Percentiles rank a stretch among this genome's conserved stretches.
These are phyloP conservation scores for Aspergillus olivimuriae DNA, from an alignment of 495 filamentous ascomycete species.

Conservation along the genomic window DNA sequence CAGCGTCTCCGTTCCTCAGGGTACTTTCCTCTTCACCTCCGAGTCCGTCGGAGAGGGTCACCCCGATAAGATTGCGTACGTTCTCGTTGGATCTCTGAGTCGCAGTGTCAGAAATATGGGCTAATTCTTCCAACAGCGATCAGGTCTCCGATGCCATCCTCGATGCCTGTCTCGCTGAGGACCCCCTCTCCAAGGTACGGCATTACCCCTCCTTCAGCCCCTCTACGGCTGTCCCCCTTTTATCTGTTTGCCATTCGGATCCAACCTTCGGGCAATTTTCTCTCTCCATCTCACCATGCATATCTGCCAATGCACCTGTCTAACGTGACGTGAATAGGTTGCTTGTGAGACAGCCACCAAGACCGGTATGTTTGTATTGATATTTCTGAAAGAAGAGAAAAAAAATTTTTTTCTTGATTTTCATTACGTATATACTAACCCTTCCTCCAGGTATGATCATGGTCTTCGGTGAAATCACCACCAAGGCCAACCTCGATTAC, in stretches of 20 bases:
- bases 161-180: constrained; percentile 90
- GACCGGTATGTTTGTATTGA: constrained; percentile 56
- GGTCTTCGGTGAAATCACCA: constrained; percentile 99
- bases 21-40: constrained; percentile 97
- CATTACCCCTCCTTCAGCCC: neutral
- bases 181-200: constrained; percentile 86
- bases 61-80: constrained; percentile 91
- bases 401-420: neutral
- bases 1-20: constrained; percentile 49
- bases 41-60: constrained; percentile 98
- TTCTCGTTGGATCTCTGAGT: constrained; percentile 11
- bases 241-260: no score
- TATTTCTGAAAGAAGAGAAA: constrained; percentile 2
- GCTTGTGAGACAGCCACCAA: constrained; percentile 99
- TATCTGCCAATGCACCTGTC: no score
- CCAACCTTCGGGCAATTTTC: no score
- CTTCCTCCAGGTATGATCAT: constrained; percentile 73
- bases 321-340: no score
- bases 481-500: constrained; percentile 91
- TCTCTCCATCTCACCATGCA: no score
- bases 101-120: neutral
- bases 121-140: constrained; percentile 49
- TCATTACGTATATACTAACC: constrained; percentile 1
- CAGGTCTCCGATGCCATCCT: constrained; percentile 98
- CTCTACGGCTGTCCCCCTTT: no score